A percentile compares a stretch with the other conserved stretches of the same genome.
These are phyloP conservation scores for Monosporascus sp. DNA, from an alignment of 2,329 filamentous ascomycete genomes.

Conservation along the genomic window DNA sequence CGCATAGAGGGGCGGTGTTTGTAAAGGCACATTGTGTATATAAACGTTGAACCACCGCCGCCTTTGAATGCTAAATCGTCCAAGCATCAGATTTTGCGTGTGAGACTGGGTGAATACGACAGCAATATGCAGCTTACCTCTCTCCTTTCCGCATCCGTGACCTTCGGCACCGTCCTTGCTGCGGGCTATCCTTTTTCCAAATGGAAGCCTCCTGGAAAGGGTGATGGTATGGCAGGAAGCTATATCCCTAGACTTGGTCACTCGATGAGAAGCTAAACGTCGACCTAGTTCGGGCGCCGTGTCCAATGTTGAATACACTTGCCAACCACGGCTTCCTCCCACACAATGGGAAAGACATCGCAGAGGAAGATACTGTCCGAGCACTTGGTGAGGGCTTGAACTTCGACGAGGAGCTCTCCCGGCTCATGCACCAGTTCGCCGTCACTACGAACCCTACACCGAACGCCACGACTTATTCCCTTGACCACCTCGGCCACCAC, in stretches of 20 bases:
- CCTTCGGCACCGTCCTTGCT: too few species aligned
- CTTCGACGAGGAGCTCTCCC: conserved; percentile 33
- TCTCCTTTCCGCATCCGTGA: too few species aligned
- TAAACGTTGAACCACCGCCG: too few species aligned
- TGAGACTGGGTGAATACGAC: too few species aligned
- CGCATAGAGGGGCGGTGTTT: too few species aligned
- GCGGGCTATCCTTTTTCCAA: too few species aligned
- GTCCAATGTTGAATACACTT: conserved; percentile 46
- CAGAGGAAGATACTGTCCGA: conserved; percentile 28
- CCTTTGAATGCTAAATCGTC: too few species aligned
- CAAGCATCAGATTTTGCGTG: too few species aligned
- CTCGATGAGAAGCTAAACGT: background rate
- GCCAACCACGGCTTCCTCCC: conserved; percentile 45
- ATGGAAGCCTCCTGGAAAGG: conserved; percentile 5
- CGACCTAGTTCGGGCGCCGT: conserved; percentile 34
- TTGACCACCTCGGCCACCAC: conserved; percentile 39
- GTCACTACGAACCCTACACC: conserved; percentile 34
- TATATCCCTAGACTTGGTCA: background rate
- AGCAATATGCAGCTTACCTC: too few species aligned
- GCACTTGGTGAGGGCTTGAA: conserved; percentile 36
- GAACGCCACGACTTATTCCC: conserved; percentile 37
- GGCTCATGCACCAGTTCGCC: conserved; percentile 37
- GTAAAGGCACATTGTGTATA: too few species aligned
- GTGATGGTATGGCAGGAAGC: conserved; percentile 4
- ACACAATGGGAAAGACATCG: conserved; percentile 38